These are phyloP conservation scores for Penicillium aurantiogriseum DNA, from an alignment of 2,329 filamentous ascomycete genomes.

Conservation along the genomic window DNA sequence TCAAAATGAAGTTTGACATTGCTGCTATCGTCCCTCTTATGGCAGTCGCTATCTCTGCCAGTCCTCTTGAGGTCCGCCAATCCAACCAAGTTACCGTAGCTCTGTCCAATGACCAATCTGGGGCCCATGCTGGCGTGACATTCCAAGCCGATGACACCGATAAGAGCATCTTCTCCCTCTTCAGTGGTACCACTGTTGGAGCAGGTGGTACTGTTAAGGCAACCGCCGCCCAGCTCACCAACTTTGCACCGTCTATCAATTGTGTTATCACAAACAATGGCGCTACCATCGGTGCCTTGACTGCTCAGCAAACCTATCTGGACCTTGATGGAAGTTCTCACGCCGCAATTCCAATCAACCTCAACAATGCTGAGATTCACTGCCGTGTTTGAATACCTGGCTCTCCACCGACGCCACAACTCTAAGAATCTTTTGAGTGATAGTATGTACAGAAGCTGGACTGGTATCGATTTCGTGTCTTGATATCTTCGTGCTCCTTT, in stretches of 20 bases:
- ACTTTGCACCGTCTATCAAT: constrained; percentile 6
- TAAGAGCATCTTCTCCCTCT: constrained; percentile 7
- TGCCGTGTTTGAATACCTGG: constrained; percentile 1
- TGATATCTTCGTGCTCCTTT: background rate
- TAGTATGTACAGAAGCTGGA: no score
- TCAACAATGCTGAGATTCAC: constrained; percentile 6
- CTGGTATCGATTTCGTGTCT: background rate
- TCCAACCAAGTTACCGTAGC: constrained; percentile 4
- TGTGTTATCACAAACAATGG: constrained; percentile 14
- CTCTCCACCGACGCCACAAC: no score
- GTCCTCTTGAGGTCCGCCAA: constrained; percentile 6
- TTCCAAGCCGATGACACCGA: constrained; percentile 10
- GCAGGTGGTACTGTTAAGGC: constrained; percentile 11
- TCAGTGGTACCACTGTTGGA: constrained; percentile 10
- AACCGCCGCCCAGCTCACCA: constrained; percentile 11
- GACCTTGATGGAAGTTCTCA: constrained; percentile 13
- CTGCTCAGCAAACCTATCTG: constrained; percentile 6
- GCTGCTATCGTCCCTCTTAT: constrained; percentile 32
- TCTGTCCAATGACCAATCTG: constrained; percentile 16
- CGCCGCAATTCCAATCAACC: constrained; percentile 6
- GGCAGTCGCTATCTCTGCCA: constrained; percentile 3
- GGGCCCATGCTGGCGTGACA: constrained; percentile 5
- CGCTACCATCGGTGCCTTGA: constrained; percentile 4
- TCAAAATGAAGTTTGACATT: constrained; percentile 9
- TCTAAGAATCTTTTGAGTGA: no score